Percentiles rank a stretch among this genome's conserved stretches.
These are phyloP conservation scores for Podosphaera aphanis DNA, from an alignment of 2,329 filamentous ascomycete genomes.

Conservation along the genomic window DNA sequence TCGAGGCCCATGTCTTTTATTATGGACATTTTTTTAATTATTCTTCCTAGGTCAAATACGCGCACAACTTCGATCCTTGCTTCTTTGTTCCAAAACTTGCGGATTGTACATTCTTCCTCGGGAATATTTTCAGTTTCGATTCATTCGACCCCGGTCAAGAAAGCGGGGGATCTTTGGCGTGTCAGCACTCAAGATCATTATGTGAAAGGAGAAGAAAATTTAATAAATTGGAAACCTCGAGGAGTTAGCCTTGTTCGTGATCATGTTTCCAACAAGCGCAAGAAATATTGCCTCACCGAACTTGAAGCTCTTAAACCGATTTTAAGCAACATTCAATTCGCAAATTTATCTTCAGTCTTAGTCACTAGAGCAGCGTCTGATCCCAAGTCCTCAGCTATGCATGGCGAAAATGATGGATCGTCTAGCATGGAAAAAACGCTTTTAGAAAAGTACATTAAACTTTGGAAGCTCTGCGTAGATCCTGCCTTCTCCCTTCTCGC, in stretches of 20 bases:
- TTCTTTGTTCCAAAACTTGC: constrained; percentile 60
- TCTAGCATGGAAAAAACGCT: constrained; percentile 18
- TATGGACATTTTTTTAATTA: constrained; percentile 59
- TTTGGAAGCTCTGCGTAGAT: constrained; percentile 16
- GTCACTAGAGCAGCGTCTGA: too few species aligned
- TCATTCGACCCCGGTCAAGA: constrained; percentile 71
- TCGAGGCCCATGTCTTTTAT: constrained; percentile 76
- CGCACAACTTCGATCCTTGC: constrained; percentile 73
- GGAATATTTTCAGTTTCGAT: constrained; percentile 71
- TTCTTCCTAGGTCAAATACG: constrained; percentile 62
- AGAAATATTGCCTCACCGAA: constrained; percentile 50
- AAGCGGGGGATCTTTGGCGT: constrained; percentile 80
- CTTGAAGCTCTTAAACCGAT: constrained; percentile 52
- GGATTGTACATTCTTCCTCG: constrained; percentile 69
- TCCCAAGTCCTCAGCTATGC: not conserved
- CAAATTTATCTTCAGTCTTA: constrained; percentile 1
- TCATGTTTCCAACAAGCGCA: constrained; percentile 53
- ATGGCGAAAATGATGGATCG: constrained; percentile 1
- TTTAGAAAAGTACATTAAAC: constrained; percentile 18
- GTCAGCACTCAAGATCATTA: constrained; percentile 91
- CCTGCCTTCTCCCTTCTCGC: constrained; percentile 26
- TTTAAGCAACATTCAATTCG: constrained; percentile 31
- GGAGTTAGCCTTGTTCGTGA: constrained; percentile 82
- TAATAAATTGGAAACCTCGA: constrained; percentile 67
- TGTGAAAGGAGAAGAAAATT: constrained; percentile 78